A percentile compares a stretch with the other conserved stretches of the same genome.
Evolutionary conservation across 208 protist species (phyloP).

Genomic region (Trypanosoma platydactyli): DNA sequence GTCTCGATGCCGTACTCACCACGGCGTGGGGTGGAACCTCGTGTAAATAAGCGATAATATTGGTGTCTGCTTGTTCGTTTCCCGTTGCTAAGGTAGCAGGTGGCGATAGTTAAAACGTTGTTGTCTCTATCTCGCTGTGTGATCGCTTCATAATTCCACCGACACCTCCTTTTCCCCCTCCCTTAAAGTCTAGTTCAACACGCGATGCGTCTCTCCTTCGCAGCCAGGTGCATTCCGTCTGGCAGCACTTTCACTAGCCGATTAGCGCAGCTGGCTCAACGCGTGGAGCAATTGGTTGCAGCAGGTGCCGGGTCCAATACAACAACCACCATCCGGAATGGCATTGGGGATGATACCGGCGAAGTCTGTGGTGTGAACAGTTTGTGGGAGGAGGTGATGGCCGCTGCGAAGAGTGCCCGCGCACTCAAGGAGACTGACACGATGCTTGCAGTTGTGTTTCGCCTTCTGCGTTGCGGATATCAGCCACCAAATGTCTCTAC

Average conservation of each 20-base stretch:
- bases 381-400: constrained; percentile 54
- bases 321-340: neutral
- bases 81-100: too few relatives aligned
- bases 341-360: too few relatives aligned
- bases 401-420: constrained; percentile 35
- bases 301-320: neutral
- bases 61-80: too few relatives aligned
- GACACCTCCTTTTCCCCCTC: too few relatives aligned
- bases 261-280: constrained; percentile 35
- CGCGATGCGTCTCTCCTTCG: neutral
- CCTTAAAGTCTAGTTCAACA: neutral
- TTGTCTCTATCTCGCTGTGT: too few relatives aligned
- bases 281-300: constrained; percentile 23
- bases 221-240: constrained; percentile 9
- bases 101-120: too few relatives aligned
- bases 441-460: constrained; percentile 42
- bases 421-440: constrained; percentile 73
- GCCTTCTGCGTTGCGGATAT: constrained; percentile 32
- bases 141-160: too few relatives aligned
- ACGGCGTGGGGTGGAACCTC: neutral
- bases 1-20: neutral
- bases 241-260: constrained; percentile 17
- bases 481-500: constrained; percentile 25
- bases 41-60: too few relatives aligned
- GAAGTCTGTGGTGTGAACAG: neutral